Base-by-base conservation (phyloP, 2,329 filamentous ascomycete species). In the Diaporthe vaccinii region DNA sequence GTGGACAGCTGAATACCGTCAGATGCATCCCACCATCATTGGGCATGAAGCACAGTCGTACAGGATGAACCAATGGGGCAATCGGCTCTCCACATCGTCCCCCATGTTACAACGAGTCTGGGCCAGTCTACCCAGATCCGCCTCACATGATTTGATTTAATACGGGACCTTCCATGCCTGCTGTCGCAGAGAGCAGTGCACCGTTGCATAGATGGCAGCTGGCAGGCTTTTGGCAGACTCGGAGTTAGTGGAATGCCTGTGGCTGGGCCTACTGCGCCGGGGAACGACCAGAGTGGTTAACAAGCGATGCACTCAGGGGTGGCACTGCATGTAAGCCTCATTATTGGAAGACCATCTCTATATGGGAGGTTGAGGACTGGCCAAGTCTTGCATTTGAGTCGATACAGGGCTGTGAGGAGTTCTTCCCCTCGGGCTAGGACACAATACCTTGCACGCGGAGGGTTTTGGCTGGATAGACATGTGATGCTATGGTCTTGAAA, bases 321-420 rank as follows among this genome's bases (percentile, higher is more conserved):
- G 9, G 9, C 65, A 28, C 46, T 53, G 65, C 65, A 68, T 53
- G 65, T 68, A 14, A 68, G 46, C 65, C 46, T 53, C 46, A 41
- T 41, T 53, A 39, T 68, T 39, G 31, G 46, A 67, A 36, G 31
- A 59, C 57, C 28, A 59, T n/a, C 31, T 39, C n/a, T 44, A 15
- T 8, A 25, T 25, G 31, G 36, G 34, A 53, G 46, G 22, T 39
- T 53, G 31, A 28, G n/a, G 12, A 17, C 4, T 39, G 46, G 22
- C 8, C 46, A 10, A 20, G 12, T 28, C 22, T 68, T 39, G 20
- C 65, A 53, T 36, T 36, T 25, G 28, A 28, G 14, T 17, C 34
- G 20, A 20, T 34, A 4, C 9, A 31, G 39, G 62, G 62, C 62
- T 51, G 22, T 10, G 36, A 10, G 31, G 46, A 49, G 28, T 36